Conservation (phyloP, 78 protist species). For the Guillardia theta region DNA sequence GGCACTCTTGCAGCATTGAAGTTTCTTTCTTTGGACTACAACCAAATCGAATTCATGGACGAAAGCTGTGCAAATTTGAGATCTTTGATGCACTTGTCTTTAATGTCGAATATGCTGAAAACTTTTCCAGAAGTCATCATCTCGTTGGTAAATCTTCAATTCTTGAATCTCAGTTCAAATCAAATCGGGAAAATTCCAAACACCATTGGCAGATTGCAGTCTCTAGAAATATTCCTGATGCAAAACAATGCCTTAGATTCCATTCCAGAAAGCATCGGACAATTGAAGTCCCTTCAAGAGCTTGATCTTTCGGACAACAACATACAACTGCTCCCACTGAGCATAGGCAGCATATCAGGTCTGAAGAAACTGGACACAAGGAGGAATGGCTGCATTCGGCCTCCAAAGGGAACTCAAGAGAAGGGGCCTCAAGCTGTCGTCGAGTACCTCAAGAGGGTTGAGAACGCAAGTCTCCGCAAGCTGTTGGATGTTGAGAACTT, state of each 20-base stretch:
- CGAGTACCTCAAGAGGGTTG: not conserved
- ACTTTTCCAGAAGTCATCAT: not conserved
- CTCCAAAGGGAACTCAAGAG: not conserved
- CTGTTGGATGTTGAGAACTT: not conserved
- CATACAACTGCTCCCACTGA: not conserved
- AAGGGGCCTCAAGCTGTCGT: not conserved
- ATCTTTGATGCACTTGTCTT: not conserved
- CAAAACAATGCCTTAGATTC: not conserved
- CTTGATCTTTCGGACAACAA: not conserved
- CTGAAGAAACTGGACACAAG: not conserved
- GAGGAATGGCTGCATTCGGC: not conserved
- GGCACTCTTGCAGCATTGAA: not conserved
- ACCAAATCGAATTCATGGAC: not conserved
- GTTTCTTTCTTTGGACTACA: not conserved
- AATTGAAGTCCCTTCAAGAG: not conserved
- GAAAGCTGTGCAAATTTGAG: not conserved
- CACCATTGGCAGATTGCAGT: not conserved
- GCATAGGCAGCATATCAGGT: not conserved
- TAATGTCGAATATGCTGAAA: not conserved
- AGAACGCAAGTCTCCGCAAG: not conserved
- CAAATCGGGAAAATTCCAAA: not conserved
- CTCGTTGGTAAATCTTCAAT: not conserved
- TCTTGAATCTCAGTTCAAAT: not conserved
- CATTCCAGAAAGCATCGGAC: not conserved
- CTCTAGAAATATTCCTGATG: not conserved